phyloP scores from a whole-genome alignment of 345 rosid species.

The Dovyalis caffra region DNA sequence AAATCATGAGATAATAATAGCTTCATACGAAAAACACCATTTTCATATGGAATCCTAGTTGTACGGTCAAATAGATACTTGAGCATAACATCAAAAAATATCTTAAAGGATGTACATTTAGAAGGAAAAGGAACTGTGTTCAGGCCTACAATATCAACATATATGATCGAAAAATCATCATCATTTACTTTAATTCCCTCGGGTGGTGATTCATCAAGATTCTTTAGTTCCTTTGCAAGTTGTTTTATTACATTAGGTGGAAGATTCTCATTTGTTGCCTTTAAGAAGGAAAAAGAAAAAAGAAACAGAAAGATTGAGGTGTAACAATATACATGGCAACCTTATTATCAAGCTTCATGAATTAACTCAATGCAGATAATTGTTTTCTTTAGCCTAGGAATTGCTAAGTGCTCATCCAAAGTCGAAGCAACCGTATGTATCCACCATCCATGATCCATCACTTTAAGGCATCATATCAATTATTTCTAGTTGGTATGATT shows the following conservation, averaged over 20 bases:
- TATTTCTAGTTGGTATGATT: not conserved
- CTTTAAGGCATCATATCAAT: not conserved
- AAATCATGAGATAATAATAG: constrained; percentile 78
- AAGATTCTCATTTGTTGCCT: constrained; percentile 98
- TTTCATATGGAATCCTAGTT: constrained; percentile 98
- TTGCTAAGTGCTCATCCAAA: not conserved
- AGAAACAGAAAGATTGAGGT: not conserved
- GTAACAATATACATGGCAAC: not conserved
- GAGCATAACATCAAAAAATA: not conserved
- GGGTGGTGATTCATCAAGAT: constrained; percentile 95
- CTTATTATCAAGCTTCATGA: not conserved
- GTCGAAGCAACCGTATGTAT: not conserved
- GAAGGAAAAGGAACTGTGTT: constrained; percentile 34
- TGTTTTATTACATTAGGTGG: constrained; percentile 98
- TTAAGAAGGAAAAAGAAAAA: not conserved
- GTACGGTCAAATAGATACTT: constrained; percentile 31
- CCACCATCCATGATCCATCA: not conserved
- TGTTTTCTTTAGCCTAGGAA: not conserved
- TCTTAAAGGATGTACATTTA: not conserved
- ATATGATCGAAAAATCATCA: constrained; percentile 84
- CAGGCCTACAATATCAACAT: constrained; percentile 99
- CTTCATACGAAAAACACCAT: constrained; percentile 96
- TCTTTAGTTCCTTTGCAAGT: constrained; percentile 92
- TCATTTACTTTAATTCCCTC: constrained; percentile 98
- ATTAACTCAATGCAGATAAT: not conserved